Evolutionary conservation across 2,329 filamentous ascomycete genomes (phyloP), one percentile per base, ranked within the genome.

Genomic region (Hypoxylon sp.): DNA sequence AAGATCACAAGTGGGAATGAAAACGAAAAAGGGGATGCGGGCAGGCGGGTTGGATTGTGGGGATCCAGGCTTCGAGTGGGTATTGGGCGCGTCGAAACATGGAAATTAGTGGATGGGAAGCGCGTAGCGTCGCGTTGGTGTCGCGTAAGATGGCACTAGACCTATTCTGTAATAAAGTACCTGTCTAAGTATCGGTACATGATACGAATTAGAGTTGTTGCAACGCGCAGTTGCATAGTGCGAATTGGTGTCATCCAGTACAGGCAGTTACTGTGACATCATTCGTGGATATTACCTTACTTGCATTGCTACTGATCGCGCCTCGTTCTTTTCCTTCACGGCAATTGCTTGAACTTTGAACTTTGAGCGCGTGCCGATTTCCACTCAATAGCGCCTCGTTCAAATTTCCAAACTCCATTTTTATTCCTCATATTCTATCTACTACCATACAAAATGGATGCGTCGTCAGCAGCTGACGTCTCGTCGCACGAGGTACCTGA

Each of bases 81-180:
- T 9, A n/a, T 25, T 36, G 32, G 25, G 41, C 15, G 21, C 29
- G 41, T 40, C 36, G 38, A 49, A 37, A 50, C 41, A 26, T n/a
- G n/a, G n/a, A n/a, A 49, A 59, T 45, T 46, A 29, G 37, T n/a
- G 45, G 26, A 13, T 17, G 21, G 23, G 21, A 35, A 27, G 40
- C 68, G 68, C 64, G 67, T 63, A 34, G 7, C 2, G 20, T 44
- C 49, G 52, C 46, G 56, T 58, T 37, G 46, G 46, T 7, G 48
- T 68, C 76, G 75, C 75, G 75, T 79, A 71, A 75, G 78, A 71
- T 76, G 71, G 62, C 61, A 58, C 70, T 72, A 71, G 51, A n/a
- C 69, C 62, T 6, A 0, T 51, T 65, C n/a, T n/a, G n/a, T n/a
- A n/a, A 34, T 13, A 41, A 40, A 15, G 15, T 41, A 36, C 32